Conservation (phyloP, 352 stramenopile genomes). For the Phytophthora sansomeana region DNA sequence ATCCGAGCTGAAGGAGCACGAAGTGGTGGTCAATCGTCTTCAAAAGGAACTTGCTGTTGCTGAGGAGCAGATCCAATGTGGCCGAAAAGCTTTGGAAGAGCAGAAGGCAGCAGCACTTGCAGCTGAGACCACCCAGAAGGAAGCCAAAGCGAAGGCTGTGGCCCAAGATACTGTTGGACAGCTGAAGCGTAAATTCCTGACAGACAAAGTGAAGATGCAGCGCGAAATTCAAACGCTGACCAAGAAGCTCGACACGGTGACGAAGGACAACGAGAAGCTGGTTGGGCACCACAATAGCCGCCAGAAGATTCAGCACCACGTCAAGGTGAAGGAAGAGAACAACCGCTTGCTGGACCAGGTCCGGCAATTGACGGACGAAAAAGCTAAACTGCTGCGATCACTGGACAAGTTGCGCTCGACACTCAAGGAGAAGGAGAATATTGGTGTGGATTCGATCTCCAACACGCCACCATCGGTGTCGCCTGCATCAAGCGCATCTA, state of each 20-base stretch:
- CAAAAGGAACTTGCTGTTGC: slow-evolving; percentile 30
- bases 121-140: slow-evolving; percentile 35
- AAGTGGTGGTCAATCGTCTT: slow-evolving; percentile 34
- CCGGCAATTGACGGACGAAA: slow-evolving; percentile 68
- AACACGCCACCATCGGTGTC: slow-evolving; percentile 36
- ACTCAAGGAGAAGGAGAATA: slow-evolving; percentile 81
- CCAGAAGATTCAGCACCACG: slow-evolving; percentile 87
- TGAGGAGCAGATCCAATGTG: slow-evolving; percentile 28
- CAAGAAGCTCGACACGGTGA: slow-evolving; percentile 56
- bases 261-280: slow-evolving; percentile 76
- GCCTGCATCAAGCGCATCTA: slow-evolving; percentile 26
- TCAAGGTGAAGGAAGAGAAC: slow-evolving; percentile 86
- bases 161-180: slow-evolving; percentile 37
- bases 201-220: slow-evolving; percentile 67
- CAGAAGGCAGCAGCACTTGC: slow-evolving; percentile 24
- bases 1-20: slow-evolving; percentile 30
- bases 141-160: slow-evolving; percentile 38
- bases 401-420: slow-evolving; percentile 56
- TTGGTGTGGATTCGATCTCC: slow-evolving; percentile 39
- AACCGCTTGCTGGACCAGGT: slow-evolving; percentile 81
- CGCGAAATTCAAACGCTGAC: slow-evolving; percentile 41
- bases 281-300: slow-evolving; percentile 81
- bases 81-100: slow-evolving; percentile 37
- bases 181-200: slow-evolving; percentile 51
- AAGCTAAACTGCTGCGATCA: slow-evolving; percentile 57